phyloP scores from a whole-genome alignment of 2,329 filamentous ascomycete genomes.

The Rugonectria rugulosa region DNA sequence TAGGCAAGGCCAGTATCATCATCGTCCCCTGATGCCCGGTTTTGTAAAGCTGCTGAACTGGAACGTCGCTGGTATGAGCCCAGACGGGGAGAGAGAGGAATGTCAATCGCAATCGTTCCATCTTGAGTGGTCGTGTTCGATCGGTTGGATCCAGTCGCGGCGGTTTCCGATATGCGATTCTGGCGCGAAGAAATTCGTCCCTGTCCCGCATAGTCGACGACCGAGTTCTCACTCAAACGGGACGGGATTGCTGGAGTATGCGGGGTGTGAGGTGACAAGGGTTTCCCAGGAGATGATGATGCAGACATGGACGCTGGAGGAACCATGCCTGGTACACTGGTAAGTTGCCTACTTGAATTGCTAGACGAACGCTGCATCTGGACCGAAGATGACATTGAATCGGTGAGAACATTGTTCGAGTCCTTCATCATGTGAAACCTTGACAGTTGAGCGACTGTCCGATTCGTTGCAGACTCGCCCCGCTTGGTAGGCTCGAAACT shows the following conservation, averaged over 20 bases:
- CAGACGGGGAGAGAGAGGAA: slow-evolving; percentile 73
- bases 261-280: slow-evolving; percentile 87
- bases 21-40: slow-evolving; percentile 60
- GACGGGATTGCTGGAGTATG: slow-evolving; percentile 95
- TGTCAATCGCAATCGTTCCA: slow-evolving; percentile 73
- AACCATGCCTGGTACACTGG: slow-evolving; percentile 69
- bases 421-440: slow-evolving; percentile 91
- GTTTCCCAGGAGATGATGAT: slow-evolving; percentile 89
- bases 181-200: slow-evolving; percentile 43
- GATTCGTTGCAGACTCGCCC: slow-evolving; percentile 74
- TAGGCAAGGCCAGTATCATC: slow-evolving; percentile 69
- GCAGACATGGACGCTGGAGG: slow-evolving; percentile 81
- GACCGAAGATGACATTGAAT: slow-evolving; percentile 91
- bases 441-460: slow-evolving; percentile 79
- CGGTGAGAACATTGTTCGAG: slow-evolving; percentile 85
- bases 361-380: slow-evolving; percentile 84
- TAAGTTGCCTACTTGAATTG: slow-evolving; percentile 69
- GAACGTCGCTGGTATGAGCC: slow-evolving; percentile 66
- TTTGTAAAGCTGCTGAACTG: slow-evolving; percentile 73
- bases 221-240: slow-evolving; percentile 89
- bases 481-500: slow-evolving; percentile 76
- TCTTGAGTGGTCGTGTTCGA: slow-evolving; percentile 54
- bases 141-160: slow-evolving; percentile 43
- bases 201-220: slow-evolving; percentile 52
- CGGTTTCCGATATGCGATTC: slow-evolving; percentile 34